Evolutionary conservation across 441 rosid species (phyloP).

Genomic region (Cnidoscolus chayamansa): DNA sequence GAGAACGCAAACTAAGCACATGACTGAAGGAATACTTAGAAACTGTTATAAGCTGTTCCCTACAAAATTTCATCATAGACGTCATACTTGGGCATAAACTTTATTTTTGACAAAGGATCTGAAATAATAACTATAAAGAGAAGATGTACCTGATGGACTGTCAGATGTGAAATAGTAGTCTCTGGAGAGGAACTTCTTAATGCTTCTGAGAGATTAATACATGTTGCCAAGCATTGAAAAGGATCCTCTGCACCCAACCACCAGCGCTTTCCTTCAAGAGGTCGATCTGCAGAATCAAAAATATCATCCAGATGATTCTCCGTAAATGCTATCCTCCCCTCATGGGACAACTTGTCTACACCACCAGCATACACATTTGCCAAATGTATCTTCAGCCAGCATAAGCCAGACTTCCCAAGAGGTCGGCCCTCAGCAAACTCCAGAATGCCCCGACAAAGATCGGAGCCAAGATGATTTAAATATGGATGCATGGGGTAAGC

Average conservation of each 20-base stretch:
- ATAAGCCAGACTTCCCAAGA: conserved; percentile 79
- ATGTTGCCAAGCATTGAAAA: conserved; percentile 91
- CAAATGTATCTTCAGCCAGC: conserved; percentile 95
- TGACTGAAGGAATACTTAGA: not conserved
- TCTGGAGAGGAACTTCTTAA: conserved; percentile 81
- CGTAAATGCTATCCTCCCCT: conserved; percentile 71
- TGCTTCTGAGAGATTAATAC: conserved; percentile 87
- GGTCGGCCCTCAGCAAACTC: conserved; percentile 95
- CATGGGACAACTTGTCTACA: conserved; percentile 85
- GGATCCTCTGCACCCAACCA: conserved; percentile 98
- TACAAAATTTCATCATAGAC: not conserved
- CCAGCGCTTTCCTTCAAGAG: conserved; percentile 92
- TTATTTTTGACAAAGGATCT: conserved; percentile 9
- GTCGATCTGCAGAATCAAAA: conserved; percentile 87
- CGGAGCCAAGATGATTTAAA: conserved; percentile 97
- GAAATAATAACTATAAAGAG: not conserved
- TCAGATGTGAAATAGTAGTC: conserved; percentile 66
- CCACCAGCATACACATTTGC: conserved; percentile 93
- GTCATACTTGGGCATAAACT: not conserved
- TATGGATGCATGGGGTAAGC: conserved; percentile 99
- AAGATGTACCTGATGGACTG: conserved; percentile 82
- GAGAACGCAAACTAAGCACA: conserved; percentile 1
- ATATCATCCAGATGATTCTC: conserved; percentile 88
- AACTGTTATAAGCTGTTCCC: not conserved
- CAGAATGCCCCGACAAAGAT: conserved; percentile 89